Evolutionary conservation across 2,329 filamentous ascomycete species (phyloP).

Genomic region (Neofusicoccum cordaticola): DNA sequence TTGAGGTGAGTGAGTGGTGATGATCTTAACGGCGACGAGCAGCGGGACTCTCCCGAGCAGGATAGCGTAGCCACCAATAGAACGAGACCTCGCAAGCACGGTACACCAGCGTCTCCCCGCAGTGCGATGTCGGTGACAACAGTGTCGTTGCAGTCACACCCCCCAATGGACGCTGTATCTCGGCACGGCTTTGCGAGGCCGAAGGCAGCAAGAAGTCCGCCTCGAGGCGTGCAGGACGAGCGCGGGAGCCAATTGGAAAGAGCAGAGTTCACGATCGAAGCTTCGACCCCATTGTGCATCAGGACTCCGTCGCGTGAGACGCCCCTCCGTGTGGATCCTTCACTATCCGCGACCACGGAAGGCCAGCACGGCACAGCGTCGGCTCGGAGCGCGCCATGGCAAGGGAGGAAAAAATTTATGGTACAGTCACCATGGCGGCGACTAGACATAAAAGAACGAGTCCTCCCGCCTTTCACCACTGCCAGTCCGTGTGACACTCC

Average conservation of each 20-base stretch:
- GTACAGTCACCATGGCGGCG: background rate
- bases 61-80: background rate
- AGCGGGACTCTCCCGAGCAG: background rate
- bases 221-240: background rate
- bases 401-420: constrained; percentile 5
- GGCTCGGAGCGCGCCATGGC: background rate
- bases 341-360: constrained; percentile 1
- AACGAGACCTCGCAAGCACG: background rate
- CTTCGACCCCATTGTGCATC: background rate
- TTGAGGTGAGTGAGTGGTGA: background rate
- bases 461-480: background rate
- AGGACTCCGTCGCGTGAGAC: background rate
- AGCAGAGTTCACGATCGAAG: background rate
- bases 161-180: background rate
- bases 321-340: constrained; percentile 9
- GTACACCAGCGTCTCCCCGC: background rate
- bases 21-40: background rate
- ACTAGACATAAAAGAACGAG: constrained; percentile 7
- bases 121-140: constrained; percentile 3
- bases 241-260: background rate
- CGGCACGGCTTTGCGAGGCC: background rate
- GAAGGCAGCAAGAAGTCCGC: background rate
- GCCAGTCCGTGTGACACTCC: background rate
- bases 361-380: constrained; percentile 5
- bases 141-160: background rate